Evolutionary conservation across 129 eudicot genomes (phyloP), one percentile per base, ranked within the genome.

Genomic region (Tagetes patula): DNA sequence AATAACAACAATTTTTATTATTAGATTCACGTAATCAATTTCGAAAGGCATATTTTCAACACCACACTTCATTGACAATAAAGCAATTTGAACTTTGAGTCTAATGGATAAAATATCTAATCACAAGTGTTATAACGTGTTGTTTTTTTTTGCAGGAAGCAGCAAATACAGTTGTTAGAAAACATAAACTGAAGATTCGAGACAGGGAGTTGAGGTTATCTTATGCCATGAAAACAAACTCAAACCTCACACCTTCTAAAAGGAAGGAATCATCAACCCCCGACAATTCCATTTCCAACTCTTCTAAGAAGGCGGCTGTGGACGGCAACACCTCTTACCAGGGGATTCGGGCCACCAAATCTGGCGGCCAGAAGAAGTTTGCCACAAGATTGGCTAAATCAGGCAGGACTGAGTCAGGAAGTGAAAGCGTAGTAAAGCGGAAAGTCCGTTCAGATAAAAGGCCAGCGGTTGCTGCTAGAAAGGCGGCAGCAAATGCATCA

Each of bases 381-480:
- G 78, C 81, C 39, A 70, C 77, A 11, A 70, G 68, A 64, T 8
- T 75, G 3, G 54, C 65, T 12, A 81, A 43, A 45, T 36, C 62
- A 10, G 58, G 33, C 12, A 75, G 52, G 43, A 50, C 50, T 13
- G 81, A 75, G 5, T 75, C 81, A 30, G 50, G 76, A 45, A 55
- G 41, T 70, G 77, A 75, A 59, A 56, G 46, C 13, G 47, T 33
- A 61, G 74, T 77, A 43, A 81, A 75, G 81, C 32, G 49, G 65
- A 81, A 81, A 76, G 81, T 75, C 48, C 78, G 81, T 5, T 52
- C 81, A 9, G 73, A 66, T 1, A 81, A 81, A 71, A 81, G 84
- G 80, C 84, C 84, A 9, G 32, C 84, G 5, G 84, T 81, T 65
- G 77, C 77, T 7, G 84, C 81, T 71, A 81, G 84, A 55, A 75